Conservation (phyloP, 2,329 filamentous ascomycete genomes). For the Epichloe coenophiala region DNA sequence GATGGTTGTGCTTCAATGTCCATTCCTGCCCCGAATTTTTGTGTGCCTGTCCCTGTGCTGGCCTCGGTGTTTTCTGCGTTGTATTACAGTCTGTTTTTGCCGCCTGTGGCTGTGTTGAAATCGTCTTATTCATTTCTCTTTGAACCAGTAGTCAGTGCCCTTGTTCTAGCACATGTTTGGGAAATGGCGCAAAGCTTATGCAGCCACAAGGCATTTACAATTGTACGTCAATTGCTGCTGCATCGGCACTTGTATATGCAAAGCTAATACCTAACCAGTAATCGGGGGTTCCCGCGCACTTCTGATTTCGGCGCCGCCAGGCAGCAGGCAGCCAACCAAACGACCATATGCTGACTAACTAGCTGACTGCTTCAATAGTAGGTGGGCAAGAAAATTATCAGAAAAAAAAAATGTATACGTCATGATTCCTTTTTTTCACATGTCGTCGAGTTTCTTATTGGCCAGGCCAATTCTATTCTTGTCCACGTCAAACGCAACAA, state of each 20-base stretch:
- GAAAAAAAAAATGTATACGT: not conserved
- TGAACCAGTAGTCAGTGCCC: not conserved
- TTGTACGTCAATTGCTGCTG: not conserved
- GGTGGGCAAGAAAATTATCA: not conserved
- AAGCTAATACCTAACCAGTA: not conserved
- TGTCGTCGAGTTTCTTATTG: slow-evolving; percentile 24
- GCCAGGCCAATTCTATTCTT: slow-evolving; percentile 27
- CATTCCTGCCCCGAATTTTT: not conserved
- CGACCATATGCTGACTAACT: too few relatives aligned
- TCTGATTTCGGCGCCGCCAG: not conserved
- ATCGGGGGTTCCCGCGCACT: not conserved
- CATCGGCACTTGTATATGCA: not conserved
- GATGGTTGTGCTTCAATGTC: slow-evolving; percentile 8
- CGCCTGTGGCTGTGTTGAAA: too few relatives aligned
- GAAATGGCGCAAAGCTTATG: not conserved
- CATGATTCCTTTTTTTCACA: not conserved
- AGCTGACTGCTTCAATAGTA: too few relatives aligned
- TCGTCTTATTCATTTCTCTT: too few relatives aligned
- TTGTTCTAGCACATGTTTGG: not conserved
- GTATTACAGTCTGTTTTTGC: too few relatives aligned
- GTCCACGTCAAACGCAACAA: slow-evolving; percentile 54
- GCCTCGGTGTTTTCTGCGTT: too few relatives aligned
- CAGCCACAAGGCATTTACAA: not conserved
- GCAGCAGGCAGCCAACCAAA: too few relatives aligned
- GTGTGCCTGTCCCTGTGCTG: not conserved